Conservation (phyloP, 805 yeast species). For the Metschnikowia anglica region DNA sequence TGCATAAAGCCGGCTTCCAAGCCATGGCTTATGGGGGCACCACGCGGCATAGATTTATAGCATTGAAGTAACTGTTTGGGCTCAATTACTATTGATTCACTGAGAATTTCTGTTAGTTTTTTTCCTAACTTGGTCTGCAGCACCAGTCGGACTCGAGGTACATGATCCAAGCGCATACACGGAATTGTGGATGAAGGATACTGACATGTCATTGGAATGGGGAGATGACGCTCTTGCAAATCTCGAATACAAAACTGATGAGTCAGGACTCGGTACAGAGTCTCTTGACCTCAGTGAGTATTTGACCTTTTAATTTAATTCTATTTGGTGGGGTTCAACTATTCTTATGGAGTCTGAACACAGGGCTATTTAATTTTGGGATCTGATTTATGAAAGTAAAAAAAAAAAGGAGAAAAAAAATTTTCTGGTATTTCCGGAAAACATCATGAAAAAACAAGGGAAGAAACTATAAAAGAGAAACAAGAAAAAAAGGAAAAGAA, state of each 20-base stretch:
- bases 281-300: constrained; percentile 32
- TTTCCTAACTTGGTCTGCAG: constrained; percentile 34
- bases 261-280: constrained; percentile 16
- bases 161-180: constrained; percentile 20
- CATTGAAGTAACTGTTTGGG: constrained; percentile 33
- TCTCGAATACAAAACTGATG: constrained; percentile 8
- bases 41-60: constrained; percentile 24
- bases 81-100: no score
- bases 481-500: not conserved
- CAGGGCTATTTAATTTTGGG: constrained; percentile 6
- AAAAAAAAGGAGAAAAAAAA: not conserved
- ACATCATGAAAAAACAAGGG: constrained; percentile 1
- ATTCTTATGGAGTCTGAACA: not conserved
- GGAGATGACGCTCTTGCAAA: constrained; percentile 11
- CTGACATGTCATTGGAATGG: constrained; percentile 8
- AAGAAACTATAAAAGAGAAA: not conserved
- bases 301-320: constrained; percentile 28
- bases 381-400: not conserved
- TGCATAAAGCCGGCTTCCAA: constrained; percentile 6
- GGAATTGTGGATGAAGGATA: constrained; percentile 11
- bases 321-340: constrained; percentile 8
- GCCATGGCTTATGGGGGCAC: constrained; percentile 17
- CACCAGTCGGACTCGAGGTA: constrained; percentile 38
- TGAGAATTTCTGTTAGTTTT: not conserved
- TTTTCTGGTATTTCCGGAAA: no score